Evolutionary conservation across 78 protist genomes (phyloP), one percentile per base, ranked within the genome.

Genomic region (Planoprotostelium fungivorum): DNA sequence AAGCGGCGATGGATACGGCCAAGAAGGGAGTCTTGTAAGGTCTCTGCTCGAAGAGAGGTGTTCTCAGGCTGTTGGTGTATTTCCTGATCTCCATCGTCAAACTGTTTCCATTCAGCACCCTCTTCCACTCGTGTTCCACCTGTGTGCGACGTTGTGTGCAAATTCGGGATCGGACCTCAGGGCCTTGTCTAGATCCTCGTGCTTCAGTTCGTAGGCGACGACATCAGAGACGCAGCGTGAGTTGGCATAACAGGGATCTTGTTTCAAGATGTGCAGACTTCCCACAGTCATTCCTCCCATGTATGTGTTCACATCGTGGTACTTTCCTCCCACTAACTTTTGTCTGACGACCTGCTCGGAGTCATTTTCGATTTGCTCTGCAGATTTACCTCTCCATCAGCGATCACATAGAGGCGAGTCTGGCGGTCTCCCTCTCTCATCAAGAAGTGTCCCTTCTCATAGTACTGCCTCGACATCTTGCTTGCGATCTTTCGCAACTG

Each of bases 1-100:
- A 5, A 23, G 94, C 94, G 36, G 94, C 94, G 37, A 92, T 35
- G 38, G 88, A 1, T 0, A 86, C 86, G 28, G 91, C 85, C 85
- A 89, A 83, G n/a, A 84, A 29, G 38, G 91, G 85, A 34, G 91
- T 36, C 35, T 86, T 0, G 35, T 37, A 35, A 37, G 37, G 38
- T 28, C n/a, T 0, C 34, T 86, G 88, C n/a, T 5, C 35, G 88
- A 34, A 29, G 16, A 16, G 28, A 51, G 73, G 73, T 25, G 73
- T 51, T 51, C 73, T 51, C 73, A 51, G 73, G 16, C 73, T 51
- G 73, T 51, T 51, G 5, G 73, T 51, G 73, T 51, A 16, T 16
- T 51, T 5, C 16, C 73, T 51, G 73, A 51, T 51, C 73, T 51
- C 31, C 5, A 51, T 5, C 31, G 73, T 51, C 73, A 51, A 51